Base-by-base conservation (phyloP, 352 stramenopile species). In the Blastocystis sp. region DNA sequence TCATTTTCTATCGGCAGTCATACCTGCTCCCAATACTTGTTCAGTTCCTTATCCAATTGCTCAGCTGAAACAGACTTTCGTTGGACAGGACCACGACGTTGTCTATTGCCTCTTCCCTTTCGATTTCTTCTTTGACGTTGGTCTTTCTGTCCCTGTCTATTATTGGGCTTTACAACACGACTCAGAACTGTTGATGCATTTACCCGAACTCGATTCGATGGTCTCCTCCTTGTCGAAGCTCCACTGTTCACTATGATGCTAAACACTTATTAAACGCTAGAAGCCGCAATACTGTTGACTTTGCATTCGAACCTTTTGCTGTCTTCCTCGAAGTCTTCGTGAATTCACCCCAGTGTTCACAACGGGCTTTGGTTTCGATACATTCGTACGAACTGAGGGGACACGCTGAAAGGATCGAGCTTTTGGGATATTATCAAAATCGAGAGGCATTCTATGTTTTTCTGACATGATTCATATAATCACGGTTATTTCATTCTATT, bases 11-110 rank as follows among this genome's bases (percentile, higher is more conserved):
- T 14, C 39, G 11, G 27, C 24, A 29, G 37, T 42, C n/a, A 63
- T 59, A 58, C 42, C 24, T 43, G 11, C 24, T 59, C 35, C 12
- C 19, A 80, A 27, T 80, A 80, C 21, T 80, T 21, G 11, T 80
- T 52, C 42, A 80, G 24, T 19, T 80, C 43, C 69, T 80, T 80
- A 54, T 80, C 43, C 14, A 80, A 42, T 32, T 42, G 39, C 27
- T 80, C 69, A 27, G 69, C 35, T 24, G 69, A 59, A 29, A 74
- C 21, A 52, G n/a, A 12, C 14, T 56, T 78, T n/a, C 57, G 52
- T 51, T 78, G 29, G 5, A 12, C 5, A 12, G 56, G n/a, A 35
- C 14, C 7, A 14, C 56, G n/a, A 35, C 6, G 7, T 27, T 63
- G n/a, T 35, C 24, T 52, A 7, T 21, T 35, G 24, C 56, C 37